Percentiles rank a stretch among this genome's conserved stretches.
Conservation (phyloP, 805 yeast genomes). For the Sugiyamaella chiloensis region DNA sequence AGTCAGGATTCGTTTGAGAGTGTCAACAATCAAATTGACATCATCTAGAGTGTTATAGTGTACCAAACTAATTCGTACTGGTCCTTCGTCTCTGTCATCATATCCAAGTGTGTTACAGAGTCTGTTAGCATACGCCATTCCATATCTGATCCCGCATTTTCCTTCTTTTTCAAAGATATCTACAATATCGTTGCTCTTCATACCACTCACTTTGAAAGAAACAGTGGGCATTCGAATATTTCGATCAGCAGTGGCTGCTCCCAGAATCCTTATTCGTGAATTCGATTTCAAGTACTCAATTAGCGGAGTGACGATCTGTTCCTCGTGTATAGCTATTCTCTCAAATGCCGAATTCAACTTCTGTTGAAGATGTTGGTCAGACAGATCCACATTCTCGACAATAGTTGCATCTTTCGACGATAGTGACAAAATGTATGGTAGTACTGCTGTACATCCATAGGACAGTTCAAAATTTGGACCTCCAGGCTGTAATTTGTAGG, state of each 20-base stretch:
- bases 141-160: background rate
- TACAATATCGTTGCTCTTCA: background rate
- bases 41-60: background rate
- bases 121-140: background rate
- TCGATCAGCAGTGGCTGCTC: background rate
- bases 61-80: background rate
- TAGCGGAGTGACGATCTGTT: background rate
- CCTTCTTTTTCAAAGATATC: constrained; percentile 6
- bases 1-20: background rate
- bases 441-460: background rate
- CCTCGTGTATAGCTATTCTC: background rate
- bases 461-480: background rate
- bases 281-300: background rate
- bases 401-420: background rate
- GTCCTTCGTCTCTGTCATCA: background rate
- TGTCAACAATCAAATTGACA: background rate
- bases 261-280: background rate
- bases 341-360: background rate
- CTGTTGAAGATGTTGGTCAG: background rate
- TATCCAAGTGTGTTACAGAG: background rate
- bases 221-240: background rate
- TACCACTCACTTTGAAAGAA: background rate
- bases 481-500: background rate
- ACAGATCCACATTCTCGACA: background rate
- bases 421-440: background rate